Base-by-base conservation (phyloP, 208 protist species). In the Trypanosoma melophagium region DNA sequence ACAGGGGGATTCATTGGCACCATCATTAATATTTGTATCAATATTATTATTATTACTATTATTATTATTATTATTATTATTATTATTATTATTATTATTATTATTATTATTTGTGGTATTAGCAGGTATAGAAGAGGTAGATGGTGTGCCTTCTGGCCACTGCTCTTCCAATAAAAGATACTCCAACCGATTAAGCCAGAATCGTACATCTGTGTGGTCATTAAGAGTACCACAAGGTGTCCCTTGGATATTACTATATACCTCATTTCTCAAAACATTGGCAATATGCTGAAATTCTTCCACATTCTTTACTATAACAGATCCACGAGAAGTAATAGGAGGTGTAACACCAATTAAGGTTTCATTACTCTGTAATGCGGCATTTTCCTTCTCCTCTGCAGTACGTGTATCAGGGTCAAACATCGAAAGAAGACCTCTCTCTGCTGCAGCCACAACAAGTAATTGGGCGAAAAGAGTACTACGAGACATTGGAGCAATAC, bases 121-220 rank as follows among this genome's bases (percentile, higher is more conserved):
- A 35, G 5, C 28, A 5, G 28, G 28, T 35, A 35, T 35, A 35
- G 28, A 35, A 35, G 28, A 35, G 28, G 28, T 35, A 35, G 28
- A 5, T 35, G 28, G 28, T 58, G 28, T 57, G 31, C n/a, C 9
- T 7, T 28, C 22, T 13, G 69, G 69, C 69, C 69, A 74, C 16
- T 64, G 55, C n/a, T 60, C 61, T 10, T 55, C 28, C 21, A 89
- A 57, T 22, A 89, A 67, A 45, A 86, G 68, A 70, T 81, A 77
- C 54, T 93, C 84, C 16, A 93, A 79, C 14, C 72, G 81, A 57
- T 89, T 89, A 50, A 90, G 47, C 87, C 87, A 93, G 40, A 77
- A 76, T 22, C 87, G 84, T 16, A 90, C 76, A 65, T 93, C 87
- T 19, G 76, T 79, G 31, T 62, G 50, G 4, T 62, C 60, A 1